These are phyloP conservation scores for Tulasnella sp. DNA, from an alignment of 768 basidiomycete species.

Conservation along the genomic window DNA sequence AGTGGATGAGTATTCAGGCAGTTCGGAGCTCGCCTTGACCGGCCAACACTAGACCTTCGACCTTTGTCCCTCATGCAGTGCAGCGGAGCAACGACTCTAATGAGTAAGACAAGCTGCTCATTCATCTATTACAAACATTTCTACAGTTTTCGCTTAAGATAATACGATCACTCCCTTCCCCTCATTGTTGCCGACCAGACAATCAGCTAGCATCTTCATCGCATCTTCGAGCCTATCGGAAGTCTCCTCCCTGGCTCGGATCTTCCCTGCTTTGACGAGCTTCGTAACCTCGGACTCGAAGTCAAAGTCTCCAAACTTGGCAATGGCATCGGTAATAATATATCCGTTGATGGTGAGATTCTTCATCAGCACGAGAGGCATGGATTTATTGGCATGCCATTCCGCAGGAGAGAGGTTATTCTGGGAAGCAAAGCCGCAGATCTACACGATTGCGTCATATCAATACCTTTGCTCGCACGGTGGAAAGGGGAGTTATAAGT, in stretches of 20 bases:
- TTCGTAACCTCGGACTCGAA: slow-evolving; percentile 24
- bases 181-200: neutral
- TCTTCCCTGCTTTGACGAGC: slow-evolving; percentile 25
- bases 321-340: neutral
- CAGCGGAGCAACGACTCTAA: neutral
- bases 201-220: neutral
- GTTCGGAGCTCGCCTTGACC: neutral
- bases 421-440: slow-evolving; percentile 22
- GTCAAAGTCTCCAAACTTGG: slow-evolving; percentile 15
- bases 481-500: neutral
- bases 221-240: neutral
- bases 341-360: slow-evolving; percentile 17
- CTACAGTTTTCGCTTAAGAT: neutral
- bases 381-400: slow-evolving; percentile 22
- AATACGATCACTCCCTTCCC: neutral
- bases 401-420: slow-evolving; percentile 22
- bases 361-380: neutral
- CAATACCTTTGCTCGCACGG: neutral
- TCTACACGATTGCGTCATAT: neutral
- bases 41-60: neutral
- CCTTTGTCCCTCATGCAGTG: neutral
- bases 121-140: neutral
- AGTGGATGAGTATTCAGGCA: neutral
- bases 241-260: neutral
- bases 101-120: neutral